Evolutionary conservation across 139 green algal species (phyloP), one percentile per base, ranked within the genome.

Genomic region (Pedinophyceae sp.): DNA sequence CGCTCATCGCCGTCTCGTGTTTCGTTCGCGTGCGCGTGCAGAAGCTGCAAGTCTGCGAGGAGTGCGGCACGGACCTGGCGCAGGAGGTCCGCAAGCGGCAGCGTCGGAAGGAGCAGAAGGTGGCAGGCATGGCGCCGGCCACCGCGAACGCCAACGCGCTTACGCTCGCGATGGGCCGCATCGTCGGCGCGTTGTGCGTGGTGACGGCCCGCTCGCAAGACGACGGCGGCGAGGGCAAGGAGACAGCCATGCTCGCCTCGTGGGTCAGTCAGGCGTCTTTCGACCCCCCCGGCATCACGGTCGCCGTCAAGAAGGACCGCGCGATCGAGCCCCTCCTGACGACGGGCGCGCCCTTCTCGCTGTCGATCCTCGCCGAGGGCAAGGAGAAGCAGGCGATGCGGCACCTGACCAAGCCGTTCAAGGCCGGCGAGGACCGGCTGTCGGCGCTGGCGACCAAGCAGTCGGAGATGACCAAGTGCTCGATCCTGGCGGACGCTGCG

Each of bases 281-380:
- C 64, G 73, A 84, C 53, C 88, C 88, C 1, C 88, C 88, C 3
- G 89, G 85, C 30, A 4, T 97, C 3, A 93, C 89, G 1, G 68
- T 97, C 38, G 74, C 89, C 2, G 80, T 93, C 3, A 91, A 90
- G 59, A 93, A 93, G 49, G 89, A 97, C 58, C 78, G 89, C n/a
- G 81, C 84, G 6, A 75, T 94, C 30, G 89, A 96, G 71, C 59
- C 56, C n/a, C 67, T 95, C 59, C 55, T 97, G 50, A 39, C 70
- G 22, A 58, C 52, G 19, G 80, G 81, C 49, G 62, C 53, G 50
- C 60, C 57, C 10, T 95, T 95, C 61, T 70, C 69, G n/a, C 55
- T 97, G 17, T 92, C 83, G 65, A 72, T 96, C 48, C 62, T 97
- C 46, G 68, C 78, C 3, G 75, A 93, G 61, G 71, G 64, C 22